A percentile compares a stretch with the other conserved stretches of the same genome.
These are phyloP conservation scores for Tricholomella constricta DNA, from an alignment of 768 basidiomycete species.

Conservation along the genomic window DNA sequence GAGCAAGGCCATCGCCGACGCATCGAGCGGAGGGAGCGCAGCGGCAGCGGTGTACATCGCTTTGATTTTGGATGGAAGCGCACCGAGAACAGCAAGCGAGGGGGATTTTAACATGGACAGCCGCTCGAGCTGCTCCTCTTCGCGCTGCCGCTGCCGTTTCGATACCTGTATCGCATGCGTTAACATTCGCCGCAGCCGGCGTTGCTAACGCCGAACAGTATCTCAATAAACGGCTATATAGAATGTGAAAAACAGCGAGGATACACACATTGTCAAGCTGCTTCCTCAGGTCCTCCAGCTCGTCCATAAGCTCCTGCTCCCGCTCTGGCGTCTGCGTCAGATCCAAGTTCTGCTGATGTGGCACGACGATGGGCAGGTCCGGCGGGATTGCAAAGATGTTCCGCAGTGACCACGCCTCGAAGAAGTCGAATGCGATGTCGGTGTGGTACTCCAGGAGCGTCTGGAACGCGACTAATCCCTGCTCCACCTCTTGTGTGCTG, in stretches of 20 bases:
- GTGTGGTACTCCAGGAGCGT: slow-evolving; percentile 87
- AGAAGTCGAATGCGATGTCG: slow-evolving; percentile 89
- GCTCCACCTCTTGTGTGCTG: slow-evolving; percentile 68
- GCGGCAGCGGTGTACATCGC: slow-evolving; percentile 50
- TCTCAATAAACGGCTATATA: neutral
- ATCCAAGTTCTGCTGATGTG: slow-evolving; percentile 75
- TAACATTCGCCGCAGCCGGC: slow-evolving; percentile 60
- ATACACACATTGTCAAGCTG: slow-evolving; percentile 69
- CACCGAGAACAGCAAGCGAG: slow-evolving; percentile 39
- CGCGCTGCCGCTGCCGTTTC: slow-evolving; percentile 45
- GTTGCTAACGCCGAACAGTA: slow-evolving; percentile 47
- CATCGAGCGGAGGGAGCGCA: slow-evolving; percentile 48
- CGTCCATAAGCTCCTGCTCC: slow-evolving; percentile 62
- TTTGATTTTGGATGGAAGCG: slow-evolving; percentile 42
- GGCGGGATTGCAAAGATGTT: slow-evolving; percentile 83
- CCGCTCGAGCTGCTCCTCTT: slow-evolving; percentile 42
- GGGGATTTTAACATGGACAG: slow-evolving; percentile 46
- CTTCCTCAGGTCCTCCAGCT: slow-evolving; percentile 67
- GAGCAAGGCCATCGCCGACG: slow-evolving; percentile 37
- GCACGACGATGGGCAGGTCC: slow-evolving; percentile 69
- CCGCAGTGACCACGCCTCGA: slow-evolving; percentile 86
- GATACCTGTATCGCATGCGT: slow-evolving; percentile 54
- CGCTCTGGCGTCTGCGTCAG: slow-evolving; percentile 58
- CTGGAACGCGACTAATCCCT: slow-evolving; percentile 85
- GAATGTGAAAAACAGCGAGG: neutral